Evolutionary conservation across 306 rosid species (phyloP), one percentile per base, ranked within the genome.

Genomic region (Senna tora): DNA sequence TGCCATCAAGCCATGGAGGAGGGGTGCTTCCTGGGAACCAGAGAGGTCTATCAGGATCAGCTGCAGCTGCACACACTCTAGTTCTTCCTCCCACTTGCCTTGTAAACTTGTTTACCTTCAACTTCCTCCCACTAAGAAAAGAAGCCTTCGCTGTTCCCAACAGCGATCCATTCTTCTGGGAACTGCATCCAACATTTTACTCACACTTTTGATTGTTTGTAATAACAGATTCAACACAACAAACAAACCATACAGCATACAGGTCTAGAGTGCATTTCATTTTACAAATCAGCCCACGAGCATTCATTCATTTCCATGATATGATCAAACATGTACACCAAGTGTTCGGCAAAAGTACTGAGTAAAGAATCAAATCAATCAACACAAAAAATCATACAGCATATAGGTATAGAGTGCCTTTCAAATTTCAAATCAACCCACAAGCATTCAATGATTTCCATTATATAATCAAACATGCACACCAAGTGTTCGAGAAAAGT

Each of bases 11-110:
- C 91, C 91, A 88, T 28, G 88, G 84, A 38, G 94, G 94, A 42
- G 94, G 94, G 57, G 61, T 71, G 79, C 94, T 88, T 53, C 94
- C 91, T 0, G 91, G 94, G 83, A 88, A 88, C 94, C 91, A 88
- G 1, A 86, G 69, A n/a, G 94, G 94, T 39, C 94, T 82, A 8
- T 86, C 63, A 16, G 91, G 89, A 34, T 88, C 91, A 46, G 89
- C 87, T 0, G 74, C 91, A 2, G 73, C 89, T 2, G 80, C 86
- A 11, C 85, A 84, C 4, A 86, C 86, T 5, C 79, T 47, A 0
- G 30, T 52, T 28, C 83, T 22, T n/a, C 69, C 67, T 50, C 61
- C 60, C 25, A 67, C 58, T 6, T 50, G 10, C 1, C 78, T 41
- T 9, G 75, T 42, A 1, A 36, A 59, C 47, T 70, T 86, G 66